Evolutionary conservation across 1,284 basidiomycete species (phyloP), one percentile per base, ranked within the genome.

Genomic region (Mrakiaceae sp.): DNA sequence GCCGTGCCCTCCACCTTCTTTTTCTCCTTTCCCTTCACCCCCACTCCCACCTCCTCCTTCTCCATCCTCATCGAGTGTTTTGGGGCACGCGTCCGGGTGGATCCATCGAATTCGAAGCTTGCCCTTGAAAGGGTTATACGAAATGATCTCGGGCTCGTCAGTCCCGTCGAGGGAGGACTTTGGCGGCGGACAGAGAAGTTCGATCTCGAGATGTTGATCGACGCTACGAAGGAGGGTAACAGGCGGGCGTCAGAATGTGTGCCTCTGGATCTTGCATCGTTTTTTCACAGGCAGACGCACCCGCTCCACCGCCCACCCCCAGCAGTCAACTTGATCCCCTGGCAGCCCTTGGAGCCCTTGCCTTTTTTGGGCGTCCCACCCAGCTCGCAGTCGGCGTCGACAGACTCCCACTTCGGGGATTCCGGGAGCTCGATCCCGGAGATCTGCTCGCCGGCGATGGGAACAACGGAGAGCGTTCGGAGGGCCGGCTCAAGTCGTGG

Each of bases 381-480:
- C 27, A 27, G 27, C 27, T 27, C 27, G 27, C 27, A 27, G 27
- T 27, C 27, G 27, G 27, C 27, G 27, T 27, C 27, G 27, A 27
- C 27, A 27, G 27, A 27, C 58, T 60, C 62, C 64, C 64, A 65
- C 4, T 43, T 43, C 0, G 40, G 42, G 1, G 40, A 16, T 6
- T 48, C 43, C 4, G 56, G 49, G 27, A 56, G 47, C 10, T 42
- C 69, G 3, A 66, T 67, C 8, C 73, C 73, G 3, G 72, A 60
- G 10, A 69, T 67, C 53, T 72, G 70, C 1, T 60, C 69, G 4
- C 67, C 63, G 74, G 74, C 77, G 59, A 78, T 63, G 0, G 76
- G 74, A 43, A 77, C 72, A 54, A 77, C 76, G 8, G 73, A 69
- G 1, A 73, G 73, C 6, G 77, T 70, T 52, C 76, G 67, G 39